Evolutionary conservation across 176 grass and related monocot genomes (phyloP).

Genomic region (Zoysia pacifica): DNA sequence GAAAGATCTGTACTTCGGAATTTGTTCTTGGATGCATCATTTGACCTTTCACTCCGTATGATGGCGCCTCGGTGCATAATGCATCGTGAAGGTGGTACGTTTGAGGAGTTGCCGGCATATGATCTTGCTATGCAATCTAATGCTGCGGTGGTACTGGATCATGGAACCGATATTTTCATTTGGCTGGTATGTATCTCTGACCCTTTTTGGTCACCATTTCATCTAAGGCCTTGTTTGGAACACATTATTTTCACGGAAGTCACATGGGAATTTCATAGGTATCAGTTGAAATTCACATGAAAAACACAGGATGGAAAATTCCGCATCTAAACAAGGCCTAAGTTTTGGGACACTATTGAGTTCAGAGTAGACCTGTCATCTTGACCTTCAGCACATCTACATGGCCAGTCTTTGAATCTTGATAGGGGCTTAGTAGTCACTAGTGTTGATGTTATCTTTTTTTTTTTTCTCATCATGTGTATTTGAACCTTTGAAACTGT

Average conservation of each 20-base stretch:
- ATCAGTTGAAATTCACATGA: too few species aligned
- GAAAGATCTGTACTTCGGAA: constrained; percentile 90
- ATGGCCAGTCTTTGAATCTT: constrained; percentile 24
- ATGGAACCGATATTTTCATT: constrained; percentile 99
- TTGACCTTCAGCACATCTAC: constrained; percentile 11
- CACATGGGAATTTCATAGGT: too few species aligned
- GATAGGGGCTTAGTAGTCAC: not conserved
- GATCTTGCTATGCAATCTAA: constrained; percentile 94
- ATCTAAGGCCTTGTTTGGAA: not conserved
- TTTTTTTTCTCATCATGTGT: not conserved
- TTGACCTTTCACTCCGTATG: constrained; percentile 92
- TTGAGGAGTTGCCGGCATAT: constrained; percentile 95
- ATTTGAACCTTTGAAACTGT: not conserved
- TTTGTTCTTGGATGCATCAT: constrained; percentile 80
- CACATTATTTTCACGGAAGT: too few species aligned
- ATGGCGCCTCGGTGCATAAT: constrained; percentile 85
- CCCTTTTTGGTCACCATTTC: constrained; percentile 13
- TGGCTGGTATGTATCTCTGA: constrained; percentile 84
- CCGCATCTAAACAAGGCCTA: too few species aligned
- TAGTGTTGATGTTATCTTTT: not conserved
- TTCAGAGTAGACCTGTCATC: not conserved
- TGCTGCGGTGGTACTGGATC: constrained; percentile 90
- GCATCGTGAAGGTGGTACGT: constrained; percentile 90
- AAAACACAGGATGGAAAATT: too few species aligned
- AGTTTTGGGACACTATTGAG: not conserved